Evolutionary conservation across 306 rosid species (phyloP).

Genomic region (Heteromeles arbutifolia): DNA sequence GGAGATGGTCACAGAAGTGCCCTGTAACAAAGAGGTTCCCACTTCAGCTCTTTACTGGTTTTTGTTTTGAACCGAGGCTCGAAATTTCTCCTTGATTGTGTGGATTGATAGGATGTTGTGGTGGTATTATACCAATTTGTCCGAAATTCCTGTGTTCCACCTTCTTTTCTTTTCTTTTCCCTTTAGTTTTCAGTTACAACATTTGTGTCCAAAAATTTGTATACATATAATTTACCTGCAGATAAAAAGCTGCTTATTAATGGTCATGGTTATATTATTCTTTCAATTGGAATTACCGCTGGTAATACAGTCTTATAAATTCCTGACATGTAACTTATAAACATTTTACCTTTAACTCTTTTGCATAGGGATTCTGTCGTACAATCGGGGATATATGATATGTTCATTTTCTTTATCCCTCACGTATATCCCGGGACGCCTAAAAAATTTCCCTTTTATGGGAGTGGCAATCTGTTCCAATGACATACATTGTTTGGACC

Average conservation of each 20-base stretch:
- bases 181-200: slow-evolving; percentile 22
- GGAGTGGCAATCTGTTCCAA: too few species aligned
- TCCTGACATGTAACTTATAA: neutral
- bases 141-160: slow-evolving; percentile 10
- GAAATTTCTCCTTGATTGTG: slow-evolving; percentile 59
- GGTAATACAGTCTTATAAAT: neutral
- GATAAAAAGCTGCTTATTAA: slow-evolving; percentile 42
- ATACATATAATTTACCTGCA: slow-evolving; percentile 54
- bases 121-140: slow-evolving; percentile 20
- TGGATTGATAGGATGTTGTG: slow-evolving; percentile 6
- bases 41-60: slow-evolving; percentile 88
- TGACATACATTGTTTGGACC: neutral
- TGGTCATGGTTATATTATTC: slow-evolving; percentile 46
- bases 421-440: too few species aligned
- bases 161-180: slow-evolving; percentile 22
- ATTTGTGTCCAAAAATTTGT: slow-evolving; percentile 24
- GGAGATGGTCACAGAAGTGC: slow-evolving; percentile 97
- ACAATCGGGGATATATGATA: too few species aligned
- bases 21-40: slow-evolving; percentile 85
- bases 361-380: too few species aligned
- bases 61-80: slow-evolving; percentile 94
- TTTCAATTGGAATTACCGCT: slow-evolving; percentile 34
- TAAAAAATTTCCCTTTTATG: too few species aligned
- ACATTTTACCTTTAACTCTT: too few species aligned
- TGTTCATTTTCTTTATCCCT: too few species aligned